A percentile compares a stretch with the other conserved stretches of the same genome.
These are phyloP conservation scores for Fusarium chuoi DNA, from an alignment of 2,329 filamentous ascomycete species.

Conservation along the genomic window DNA sequence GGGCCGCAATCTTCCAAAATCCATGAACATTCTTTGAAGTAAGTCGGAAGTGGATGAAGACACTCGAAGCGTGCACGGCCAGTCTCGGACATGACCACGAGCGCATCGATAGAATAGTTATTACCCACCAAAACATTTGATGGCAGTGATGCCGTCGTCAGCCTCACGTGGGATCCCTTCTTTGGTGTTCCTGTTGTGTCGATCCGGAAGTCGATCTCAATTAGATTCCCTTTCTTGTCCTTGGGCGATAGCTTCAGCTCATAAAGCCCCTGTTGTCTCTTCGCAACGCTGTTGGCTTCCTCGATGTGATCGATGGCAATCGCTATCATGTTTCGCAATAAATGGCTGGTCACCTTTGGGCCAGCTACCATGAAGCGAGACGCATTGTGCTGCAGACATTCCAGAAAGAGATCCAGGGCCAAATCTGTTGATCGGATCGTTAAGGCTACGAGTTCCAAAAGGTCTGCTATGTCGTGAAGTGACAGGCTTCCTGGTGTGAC, in stretches of 20 bases:
- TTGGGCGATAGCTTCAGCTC: neutral
- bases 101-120: slow-evolving; percentile 51
- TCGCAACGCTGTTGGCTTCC: slow-evolving; percentile 38
- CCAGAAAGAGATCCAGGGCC: slow-evolving; percentile 25
- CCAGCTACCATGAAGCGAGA: slow-evolving; percentile 41
- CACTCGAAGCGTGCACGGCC: slow-evolving; percentile 50
- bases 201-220: slow-evolving; percentile 21
- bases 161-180: slow-evolving; percentile 10
- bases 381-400: slow-evolving; percentile 46
- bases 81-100: slow-evolving; percentile 44
- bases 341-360: slow-evolving; percentile 40
- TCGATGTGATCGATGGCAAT: slow-evolving; percentile 55
- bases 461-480: neutral
- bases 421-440: slow-evolving; percentile 19
- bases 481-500: neutral
- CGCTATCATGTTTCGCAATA: slow-evolving; percentile 48
- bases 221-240: neutral
- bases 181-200: neutral
- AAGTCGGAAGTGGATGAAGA: slow-evolving; percentile 51
- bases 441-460: slow-evolving; percentile 23
- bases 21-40: slow-evolving; percentile 52
- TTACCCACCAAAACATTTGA: slow-evolving; percentile 22
- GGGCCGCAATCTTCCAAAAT: slow-evolving; percentile 51
- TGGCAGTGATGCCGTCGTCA: slow-evolving; percentile 8
- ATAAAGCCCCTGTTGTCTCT: neutral